These are phyloP conservation scores for Cunninghamia lanceolata DNA, from an alignment of 75 land plant genomes.

Conservation along the genomic window DNA sequence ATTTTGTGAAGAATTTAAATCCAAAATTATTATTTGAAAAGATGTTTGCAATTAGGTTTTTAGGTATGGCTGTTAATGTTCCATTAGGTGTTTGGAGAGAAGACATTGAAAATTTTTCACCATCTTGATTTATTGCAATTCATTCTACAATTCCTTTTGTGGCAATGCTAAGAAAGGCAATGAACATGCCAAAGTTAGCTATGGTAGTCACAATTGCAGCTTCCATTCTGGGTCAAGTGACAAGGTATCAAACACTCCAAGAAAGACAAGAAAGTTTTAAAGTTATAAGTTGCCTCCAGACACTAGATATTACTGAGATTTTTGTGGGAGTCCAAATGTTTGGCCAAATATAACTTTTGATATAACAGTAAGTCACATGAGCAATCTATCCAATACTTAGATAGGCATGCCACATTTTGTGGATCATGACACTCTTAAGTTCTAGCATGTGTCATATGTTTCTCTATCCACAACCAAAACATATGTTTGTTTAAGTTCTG, in stretches of 20 bases:
- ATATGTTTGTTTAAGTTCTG: too few species aligned
- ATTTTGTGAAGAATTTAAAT: conserved; percentile 73
- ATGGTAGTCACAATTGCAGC: conserved; percentile 91
- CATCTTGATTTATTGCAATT: conserved; percentile 84
- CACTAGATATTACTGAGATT: too few species aligned
- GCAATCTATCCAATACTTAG: too few species aligned
- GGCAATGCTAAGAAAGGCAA: conserved; percentile 87
- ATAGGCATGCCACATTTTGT: too few species aligned
- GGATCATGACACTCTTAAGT: background rate
- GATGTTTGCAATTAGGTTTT: conserved; percentile 68
- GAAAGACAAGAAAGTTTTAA: conserved; percentile 69
- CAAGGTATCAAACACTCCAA: conserved; percentile 72
- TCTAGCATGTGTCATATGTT: background rate
- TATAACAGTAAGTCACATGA: too few species aligned
- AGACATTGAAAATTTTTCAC: conserved; percentile 90
- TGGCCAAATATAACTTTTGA: too few species aligned
- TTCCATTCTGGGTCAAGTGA: conserved; percentile 86
- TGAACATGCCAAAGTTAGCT: conserved; percentile 92
- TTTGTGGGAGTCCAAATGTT: too few species aligned
- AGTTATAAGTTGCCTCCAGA: too few species aligned
- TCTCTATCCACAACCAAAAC: too few species aligned
- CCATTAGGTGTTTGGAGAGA: conserved; percentile 96
- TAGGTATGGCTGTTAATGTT: conserved; percentile 93
- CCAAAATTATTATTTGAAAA: too few species aligned
- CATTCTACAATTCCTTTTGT: conserved; percentile 96